A percentile compares a stretch with the other conserved stretches of the same genome.
These are phyloP conservation scores for Arthrobotrys iridis DNA, from an alignment of 2,329 filamentous ascomycete genomes.

Conservation along the genomic window DNA sequence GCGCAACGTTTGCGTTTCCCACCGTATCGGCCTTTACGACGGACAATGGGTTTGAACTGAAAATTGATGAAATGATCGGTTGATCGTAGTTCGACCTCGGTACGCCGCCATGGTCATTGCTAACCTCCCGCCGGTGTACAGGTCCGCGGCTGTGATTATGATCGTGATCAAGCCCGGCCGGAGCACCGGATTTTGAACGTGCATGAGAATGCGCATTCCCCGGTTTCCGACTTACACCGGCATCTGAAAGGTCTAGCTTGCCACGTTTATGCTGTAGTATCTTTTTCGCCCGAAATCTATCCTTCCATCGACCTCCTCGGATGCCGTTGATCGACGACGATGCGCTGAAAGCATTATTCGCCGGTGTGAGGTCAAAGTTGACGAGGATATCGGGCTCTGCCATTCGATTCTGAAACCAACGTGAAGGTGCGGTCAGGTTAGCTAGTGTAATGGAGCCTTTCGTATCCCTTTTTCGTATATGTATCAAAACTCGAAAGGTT, in stretches of 20 bases:
- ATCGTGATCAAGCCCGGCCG: constrained; percentile 51
- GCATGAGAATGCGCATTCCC: constrained; percentile 16
- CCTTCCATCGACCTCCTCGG: constrained; percentile 93
- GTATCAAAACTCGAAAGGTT: neutral
- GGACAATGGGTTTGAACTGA: constrained; percentile 84
- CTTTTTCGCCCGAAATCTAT: constrained; percentile 82
- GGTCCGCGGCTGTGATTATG: constrained; percentile 32
- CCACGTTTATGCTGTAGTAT: constrained; percentile 68
- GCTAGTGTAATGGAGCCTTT: no score
- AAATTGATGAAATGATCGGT: constrained; percentile 82
- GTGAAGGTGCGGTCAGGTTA: neutral
- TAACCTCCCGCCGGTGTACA: constrained; percentile 63
- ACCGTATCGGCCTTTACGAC: constrained; percentile 64
- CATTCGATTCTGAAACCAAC: constrained; percentile 67
- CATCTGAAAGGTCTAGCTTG: constrained; percentile 60
- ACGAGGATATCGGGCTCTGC: constrained; percentile 94
- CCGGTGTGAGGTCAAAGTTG: constrained; percentile 80
- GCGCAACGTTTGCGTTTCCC: constrained; percentile 67
- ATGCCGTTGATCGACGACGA: constrained; percentile 67
- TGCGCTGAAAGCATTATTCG: constrained; percentile 71
- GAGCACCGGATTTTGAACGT: constrained; percentile 41
- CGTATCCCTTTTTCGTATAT: neutral
- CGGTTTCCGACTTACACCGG: constrained; percentile 51
- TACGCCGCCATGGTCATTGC: constrained; percentile 57
- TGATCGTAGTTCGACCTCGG: constrained; percentile 57